Percentiles rank a stretch among this genome's conserved stretches.
Conservation (phyloP, 768 basidiomycete species). For the Kwoniella newhampshirensis region DNA sequence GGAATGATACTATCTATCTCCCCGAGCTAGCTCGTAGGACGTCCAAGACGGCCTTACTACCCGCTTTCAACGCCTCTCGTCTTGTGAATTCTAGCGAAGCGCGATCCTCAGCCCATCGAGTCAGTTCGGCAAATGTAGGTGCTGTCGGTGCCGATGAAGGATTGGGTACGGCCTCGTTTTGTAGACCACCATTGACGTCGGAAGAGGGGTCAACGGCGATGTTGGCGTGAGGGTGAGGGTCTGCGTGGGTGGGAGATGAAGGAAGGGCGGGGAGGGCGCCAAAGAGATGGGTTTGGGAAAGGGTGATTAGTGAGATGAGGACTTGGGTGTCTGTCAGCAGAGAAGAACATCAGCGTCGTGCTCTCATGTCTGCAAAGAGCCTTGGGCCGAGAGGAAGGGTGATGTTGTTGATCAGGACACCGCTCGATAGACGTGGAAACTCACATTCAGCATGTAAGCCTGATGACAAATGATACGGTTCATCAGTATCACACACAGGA, state of each 20-base stretch:
- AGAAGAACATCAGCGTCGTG: neutral
- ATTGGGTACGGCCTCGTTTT: neutral
- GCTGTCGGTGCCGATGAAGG: neutral
- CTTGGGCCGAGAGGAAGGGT: no score
- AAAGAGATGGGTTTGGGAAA: constrained; percentile 17
- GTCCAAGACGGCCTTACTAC: constrained; percentile 25
- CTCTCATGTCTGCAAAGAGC: no score
- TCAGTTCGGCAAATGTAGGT: constrained; percentile 17
- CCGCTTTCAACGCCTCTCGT: constrained; percentile 19
- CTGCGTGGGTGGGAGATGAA: neutral
- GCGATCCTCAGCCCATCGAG: constrained; percentile 23
- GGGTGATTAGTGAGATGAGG: constrained; percentile 4
- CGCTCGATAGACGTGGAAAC: neutral
- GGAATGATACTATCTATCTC: no score
- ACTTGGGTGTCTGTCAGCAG: constrained; percentile 11
- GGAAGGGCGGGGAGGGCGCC: constrained; percentile 24
- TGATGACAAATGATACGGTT: neutral
- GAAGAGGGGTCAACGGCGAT: no score
- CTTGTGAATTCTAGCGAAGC: constrained; percentile 23
- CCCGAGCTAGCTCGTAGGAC: constrained; percentile 6
- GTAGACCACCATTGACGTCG: no score
- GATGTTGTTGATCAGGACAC: no score
- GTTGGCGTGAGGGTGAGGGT: neutral
- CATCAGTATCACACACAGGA: neutral
- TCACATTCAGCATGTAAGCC: constrained; percentile 23